Evolutionary conservation across 345 rosid genomes (phyloP), one percentile per base, ranked within the genome.

Genomic region (Eucalyptus polyanthemos): DNA sequence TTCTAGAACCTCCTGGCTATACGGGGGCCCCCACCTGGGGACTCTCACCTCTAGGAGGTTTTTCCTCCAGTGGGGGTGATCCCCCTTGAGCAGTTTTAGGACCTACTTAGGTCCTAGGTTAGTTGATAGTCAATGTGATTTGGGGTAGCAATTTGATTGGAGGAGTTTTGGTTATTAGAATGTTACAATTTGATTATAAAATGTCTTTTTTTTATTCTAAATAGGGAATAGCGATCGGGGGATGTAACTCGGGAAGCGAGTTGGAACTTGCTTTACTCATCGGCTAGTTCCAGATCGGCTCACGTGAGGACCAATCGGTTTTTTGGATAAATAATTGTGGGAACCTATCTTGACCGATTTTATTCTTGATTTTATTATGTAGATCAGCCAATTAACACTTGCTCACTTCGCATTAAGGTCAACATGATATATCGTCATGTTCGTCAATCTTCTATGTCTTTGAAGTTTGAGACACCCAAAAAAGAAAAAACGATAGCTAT

Each of bases 271-370:
- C 29, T 3, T 56, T 56, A 9, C 12, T 56, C 27, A 22, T 53
- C 0, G 0, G 1, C 24, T 3, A 21, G 1, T 53, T 53, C 22
- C 3, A 0, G 1, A 22, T 51, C 0, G 7, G 0, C 60, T 2
- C 60, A 54, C 3, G 1, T 0, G 0, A 4, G 1, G 6, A 54
- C 3, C 1, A 1, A 0, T 54, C 1, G 2, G 27, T 1, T 8
- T 54, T 54, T 0, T 0, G 5, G 0, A 1, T 56, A 24, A 56
- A 56, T 4, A 24, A 9, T 56, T 56, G 24, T 53, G 24, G 3
- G 10, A 8, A 21, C 58, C 9, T 3, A 1, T 21, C 58, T 24
- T 25, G 2, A 56, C 0, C 0, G 1, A 5, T 56, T 56, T 0
- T 56, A 0, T 24, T 24, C 14, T 56, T 56, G 27, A 22, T 56